These are phyloP conservation scores for Chytriomyces sp. DNA, from an alignment of 192 early-diverging fungal genomes.

Conservation along the genomic window DNA sequence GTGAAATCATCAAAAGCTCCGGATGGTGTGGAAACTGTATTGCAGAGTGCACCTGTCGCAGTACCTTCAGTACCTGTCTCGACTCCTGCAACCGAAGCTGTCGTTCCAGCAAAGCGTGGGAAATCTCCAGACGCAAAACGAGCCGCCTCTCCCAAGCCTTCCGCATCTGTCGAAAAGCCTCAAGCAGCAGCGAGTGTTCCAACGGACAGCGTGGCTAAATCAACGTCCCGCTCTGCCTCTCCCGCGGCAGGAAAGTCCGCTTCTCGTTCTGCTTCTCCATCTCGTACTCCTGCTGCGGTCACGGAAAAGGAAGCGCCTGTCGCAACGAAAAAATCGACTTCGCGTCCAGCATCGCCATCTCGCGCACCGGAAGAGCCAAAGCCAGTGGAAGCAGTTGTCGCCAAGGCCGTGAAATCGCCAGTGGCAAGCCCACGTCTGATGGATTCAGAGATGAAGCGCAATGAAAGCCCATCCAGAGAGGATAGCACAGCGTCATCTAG, in stretches of 20 bases:
- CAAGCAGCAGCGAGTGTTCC: not conserved
- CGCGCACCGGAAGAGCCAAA: slow-evolving; percentile 10
- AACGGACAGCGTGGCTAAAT: not conserved
- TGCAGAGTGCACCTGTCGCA: not conserved
- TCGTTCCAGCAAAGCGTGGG: slow-evolving; percentile 4
- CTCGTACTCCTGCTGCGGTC: not conserved
- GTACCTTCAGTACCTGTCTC: not conserved
- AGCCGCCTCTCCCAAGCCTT: slow-evolving; percentile 5
- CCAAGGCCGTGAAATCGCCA: slow-evolving; percentile 23
- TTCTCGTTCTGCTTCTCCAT: not conserved
- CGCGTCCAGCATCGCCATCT: not conserved
- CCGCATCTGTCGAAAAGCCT: slow-evolving; percentile 10
- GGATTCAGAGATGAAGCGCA: not conserved
- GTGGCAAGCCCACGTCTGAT: not conserved
- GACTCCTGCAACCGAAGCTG: not conserved
- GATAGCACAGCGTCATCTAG: not conserved
- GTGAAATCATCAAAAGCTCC: slow-evolving; percentile 13
- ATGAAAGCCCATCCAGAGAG: not conserved
- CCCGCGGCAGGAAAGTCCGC: slow-evolving; percentile 2
- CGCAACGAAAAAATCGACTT: slow-evolving; percentile 26
- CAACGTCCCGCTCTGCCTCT: not conserved
- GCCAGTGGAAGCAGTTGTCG: slow-evolving; percentile 20
- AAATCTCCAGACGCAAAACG: slow-evolving; percentile 8
- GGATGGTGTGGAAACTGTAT: slow-evolving; percentile 25
- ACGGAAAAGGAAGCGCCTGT: slow-evolving; percentile 33